Evolutionary conservation across 2,329 filamentous ascomycete species (phyloP).

Genomic region (Pseudogymnoascus sp.): DNA sequence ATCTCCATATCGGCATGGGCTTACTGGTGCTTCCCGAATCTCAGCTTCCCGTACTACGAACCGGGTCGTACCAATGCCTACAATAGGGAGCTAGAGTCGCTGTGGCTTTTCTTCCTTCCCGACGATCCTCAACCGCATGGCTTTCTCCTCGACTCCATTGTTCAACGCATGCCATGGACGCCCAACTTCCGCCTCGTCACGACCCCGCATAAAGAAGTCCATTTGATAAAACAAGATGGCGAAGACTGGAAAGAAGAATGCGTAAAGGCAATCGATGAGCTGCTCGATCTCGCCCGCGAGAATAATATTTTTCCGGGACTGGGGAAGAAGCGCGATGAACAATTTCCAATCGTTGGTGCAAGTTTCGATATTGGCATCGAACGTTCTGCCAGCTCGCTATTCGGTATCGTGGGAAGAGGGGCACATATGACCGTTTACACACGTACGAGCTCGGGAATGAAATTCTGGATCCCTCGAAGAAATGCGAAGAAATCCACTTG

Average conservation of each 20-base stretch:
- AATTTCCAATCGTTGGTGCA: neutral
- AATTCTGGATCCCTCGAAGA: constrained; percentile 66
- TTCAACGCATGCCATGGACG: constrained; percentile 42
- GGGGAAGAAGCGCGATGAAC: neutral
- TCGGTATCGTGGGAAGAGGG: constrained; percentile 60
- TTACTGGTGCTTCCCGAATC: neutral
- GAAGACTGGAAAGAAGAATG: neutral
- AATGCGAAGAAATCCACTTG: constrained; percentile 63
- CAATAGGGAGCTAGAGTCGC: constrained; percentile 35
- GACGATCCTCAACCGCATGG: constrained; percentile 42
- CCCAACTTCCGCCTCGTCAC: constrained; percentile 30
- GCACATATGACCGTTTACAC: constrained; percentile 60
- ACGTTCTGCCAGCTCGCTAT: constrained; percentile 53
- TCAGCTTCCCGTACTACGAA: constrained; percentile 17
- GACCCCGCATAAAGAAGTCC: neutral
- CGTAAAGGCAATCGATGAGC: constrained; percentile 12
- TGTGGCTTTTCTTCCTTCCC: constrained; percentile 41
- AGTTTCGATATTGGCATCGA: constrained; percentile 37
- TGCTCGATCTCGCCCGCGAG: constrained; percentile 18
- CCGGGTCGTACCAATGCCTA: constrained; percentile 38
- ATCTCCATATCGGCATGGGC: neutral
- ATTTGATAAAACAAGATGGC: neutral
- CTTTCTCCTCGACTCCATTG: constrained; percentile 40
- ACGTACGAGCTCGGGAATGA: constrained; percentile 39
- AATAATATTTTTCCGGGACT: neutral